Evolutionary conservation across 2,329 filamentous ascomycete species (phyloP).

Genomic region (Penicillium concentricum): DNA sequence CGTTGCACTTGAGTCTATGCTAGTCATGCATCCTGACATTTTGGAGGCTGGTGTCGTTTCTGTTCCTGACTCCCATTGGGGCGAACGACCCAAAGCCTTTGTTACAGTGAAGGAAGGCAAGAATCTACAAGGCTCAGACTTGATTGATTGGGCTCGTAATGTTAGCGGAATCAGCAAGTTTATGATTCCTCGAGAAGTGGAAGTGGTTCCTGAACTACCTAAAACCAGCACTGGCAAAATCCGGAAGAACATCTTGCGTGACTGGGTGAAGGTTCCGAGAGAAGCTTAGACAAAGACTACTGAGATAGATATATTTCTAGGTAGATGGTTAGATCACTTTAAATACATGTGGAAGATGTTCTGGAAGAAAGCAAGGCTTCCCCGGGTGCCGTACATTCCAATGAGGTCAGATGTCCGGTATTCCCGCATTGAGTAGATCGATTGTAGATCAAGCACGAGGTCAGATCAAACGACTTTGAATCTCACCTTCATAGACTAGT

Average conservation of each 20-base stretch:
- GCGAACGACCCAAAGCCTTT: constrained; percentile 92
- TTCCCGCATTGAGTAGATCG: constrained; percentile 1
- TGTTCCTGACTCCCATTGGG: constrained; percentile 86
- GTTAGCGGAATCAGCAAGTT: constrained; percentile 81
- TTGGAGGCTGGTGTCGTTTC: constrained; percentile 90
- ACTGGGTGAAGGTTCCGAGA: constrained; percentile 68
- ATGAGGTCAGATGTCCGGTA: constrained; percentile 6
- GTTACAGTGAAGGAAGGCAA: constrained; percentile 74
- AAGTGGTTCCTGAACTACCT: constrained; percentile 81
- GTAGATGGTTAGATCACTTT: background rate
- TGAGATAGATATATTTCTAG: background rate
- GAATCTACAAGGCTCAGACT: constrained; percentile 59
- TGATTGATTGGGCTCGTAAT: constrained; percentile 84
- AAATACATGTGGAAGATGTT: background rate
- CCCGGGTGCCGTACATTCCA: background rate
- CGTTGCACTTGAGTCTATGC: constrained; percentile 84
- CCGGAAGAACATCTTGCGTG: constrained; percentile 86
- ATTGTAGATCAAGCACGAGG: constrained; percentile 11
- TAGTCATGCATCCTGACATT: constrained; percentile 82
- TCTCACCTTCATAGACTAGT: background rate
- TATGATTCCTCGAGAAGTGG: constrained; percentile 74
- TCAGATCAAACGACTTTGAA: constrained; percentile 8
- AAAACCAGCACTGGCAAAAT: constrained; percentile 98
- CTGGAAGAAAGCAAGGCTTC: background rate
- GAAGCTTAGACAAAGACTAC: background rate